A percentile compares a stretch with the other conserved stretches of the same genome.
These are phyloP conservation scores for Termitomyces sp. DNA, from an alignment of 768 basidiomycete species.

Conservation along the genomic window DNA sequence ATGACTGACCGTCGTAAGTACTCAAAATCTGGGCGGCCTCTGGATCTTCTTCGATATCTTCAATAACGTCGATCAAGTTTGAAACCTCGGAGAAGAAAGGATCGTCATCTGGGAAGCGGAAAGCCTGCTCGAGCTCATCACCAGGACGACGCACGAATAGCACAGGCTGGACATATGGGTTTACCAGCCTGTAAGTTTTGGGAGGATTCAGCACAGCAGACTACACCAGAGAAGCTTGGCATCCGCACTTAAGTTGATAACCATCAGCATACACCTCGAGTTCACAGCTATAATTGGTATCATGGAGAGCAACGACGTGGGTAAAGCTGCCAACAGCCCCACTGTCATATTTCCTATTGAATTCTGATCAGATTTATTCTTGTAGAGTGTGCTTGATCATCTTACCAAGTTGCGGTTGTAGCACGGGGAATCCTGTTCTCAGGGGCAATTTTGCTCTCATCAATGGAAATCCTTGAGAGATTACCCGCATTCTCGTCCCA, in stretches of 20 bases:
- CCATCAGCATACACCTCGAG: conserved; percentile 93
- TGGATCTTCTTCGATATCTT: conserved; percentile 84
- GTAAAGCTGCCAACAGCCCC: conserved; percentile 92
- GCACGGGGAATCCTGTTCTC: conserved; percentile 93
- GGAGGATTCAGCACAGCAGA: neutral
- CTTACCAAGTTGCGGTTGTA: conserved; percentile 85
- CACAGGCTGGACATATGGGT: conserved; percentile 91
- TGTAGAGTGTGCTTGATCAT: neutral
- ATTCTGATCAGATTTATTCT: neutral
- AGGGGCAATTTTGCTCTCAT: conserved; percentile 78
- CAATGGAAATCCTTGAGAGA: conserved; percentile 73
- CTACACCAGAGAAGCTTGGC: neutral
- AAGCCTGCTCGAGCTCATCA: conserved; percentile 66
- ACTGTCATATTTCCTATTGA: conserved; percentile 85
- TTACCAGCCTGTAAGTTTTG: conserved; percentile 53
- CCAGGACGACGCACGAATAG: conserved; percentile 84
- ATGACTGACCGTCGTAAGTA: conserved; percentile 67
- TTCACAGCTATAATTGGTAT: conserved; percentile 90
- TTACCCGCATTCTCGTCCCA: conserved; percentile 87
- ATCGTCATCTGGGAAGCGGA: conserved; percentile 76
- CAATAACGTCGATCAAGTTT: conserved; percentile 83
- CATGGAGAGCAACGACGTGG: conserved; percentile 89
- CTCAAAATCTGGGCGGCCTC: conserved; percentile 77
- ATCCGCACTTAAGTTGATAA: conserved; percentile 69
- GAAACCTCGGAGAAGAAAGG: conserved; percentile 93